Base-by-base conservation (phyloP, 306 rosid genomes). In the Cajanus cajan region DNA sequence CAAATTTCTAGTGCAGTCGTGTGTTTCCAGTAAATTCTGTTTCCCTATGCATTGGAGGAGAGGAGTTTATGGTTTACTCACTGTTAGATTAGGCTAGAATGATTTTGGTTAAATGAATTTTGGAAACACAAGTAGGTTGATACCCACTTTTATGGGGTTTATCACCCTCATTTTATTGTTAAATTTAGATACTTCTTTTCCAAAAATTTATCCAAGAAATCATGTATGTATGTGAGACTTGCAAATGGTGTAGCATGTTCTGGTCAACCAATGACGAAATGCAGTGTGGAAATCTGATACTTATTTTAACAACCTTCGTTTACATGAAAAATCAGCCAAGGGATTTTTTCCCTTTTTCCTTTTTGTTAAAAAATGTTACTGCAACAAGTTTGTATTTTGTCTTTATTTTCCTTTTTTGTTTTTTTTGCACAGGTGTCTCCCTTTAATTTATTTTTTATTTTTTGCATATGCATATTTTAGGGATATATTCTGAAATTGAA, bases 231-330 rank as follows among this genome's bases (percentile, higher is more conserved):
- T 22, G 21, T 39, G 5, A 6, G 61, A 72, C 52, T 33, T 76
- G 16, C 70, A 67, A 73, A 63, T 74, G 52, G 45, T 62, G 66
- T 47, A 75, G 24, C 71, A 86, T 63, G 54, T 65, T 80, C 25
- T 51, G 40, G 66, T 69, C 37, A 40, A 37, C 68, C 47, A 62
- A 14, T 66, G 36, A 25, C 37, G 59, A 19, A 59, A 43, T 75
- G 43, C 34, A 31, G 47, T 28, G 9, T 24, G 15, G 15, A 44
- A 44, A 12, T 57, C 34, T 57, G 37, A 25, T 14, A 0, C 33
- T 75, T 22, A n/a, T 45, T 45, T 45, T 0, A 14, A 45, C 6
- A 45, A 45, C 16, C 51, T 45, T 45, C 7, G 14, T 45, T 44
- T 14, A 45, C 18, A 45, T 14, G 14, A 28, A 28, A 28, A 28